phyloP scores from a whole-genome alignment of 177 flowering plant genomes.

The Vitis hybrid region DNA sequence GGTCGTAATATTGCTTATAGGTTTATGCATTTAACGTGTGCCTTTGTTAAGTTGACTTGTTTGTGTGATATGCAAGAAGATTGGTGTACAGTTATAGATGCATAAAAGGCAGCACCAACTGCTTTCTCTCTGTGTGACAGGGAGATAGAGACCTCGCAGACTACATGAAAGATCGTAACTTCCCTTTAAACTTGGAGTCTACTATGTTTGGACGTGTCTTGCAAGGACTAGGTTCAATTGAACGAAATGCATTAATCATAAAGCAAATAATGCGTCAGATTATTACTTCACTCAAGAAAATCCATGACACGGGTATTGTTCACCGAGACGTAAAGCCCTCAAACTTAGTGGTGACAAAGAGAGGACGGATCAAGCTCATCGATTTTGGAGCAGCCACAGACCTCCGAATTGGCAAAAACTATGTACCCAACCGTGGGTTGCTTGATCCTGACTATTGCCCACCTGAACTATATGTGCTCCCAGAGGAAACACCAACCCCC shows the following conservation, averaged over 20 bases:
- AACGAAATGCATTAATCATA: slow-evolving; percentile 85
- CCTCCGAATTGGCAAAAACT: slow-evolving; percentile 93
- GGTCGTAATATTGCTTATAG: background rate
- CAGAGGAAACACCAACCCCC: slow-evolving; percentile 93
- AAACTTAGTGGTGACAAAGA: slow-evolving; percentile 92
- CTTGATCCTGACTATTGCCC: slow-evolving; percentile 98
- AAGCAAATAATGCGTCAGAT: slow-evolving; percentile 96
- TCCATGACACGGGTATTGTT: slow-evolving; percentile 91
- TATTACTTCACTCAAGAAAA: slow-evolving; percentile 83
- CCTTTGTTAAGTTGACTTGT: background rate
- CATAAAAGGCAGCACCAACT: background rate
- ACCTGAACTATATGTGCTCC: slow-evolving; percentile 89
- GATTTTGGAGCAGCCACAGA: slow-evolving; percentile 98
- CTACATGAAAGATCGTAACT: slow-evolving; percentile 81
- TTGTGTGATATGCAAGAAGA: background rate
- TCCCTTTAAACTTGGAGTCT: slow-evolving; percentile 85
- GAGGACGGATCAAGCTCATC: slow-evolving; percentile 87
- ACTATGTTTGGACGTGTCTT: slow-evolving; percentile 86
- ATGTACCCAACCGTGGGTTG: slow-evolving; percentile 60
- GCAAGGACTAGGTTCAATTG: slow-evolving; percentile 59
- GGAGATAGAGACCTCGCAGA: slow-evolving; percentile 79
- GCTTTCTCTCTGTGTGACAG: slow-evolving; percentile 36
- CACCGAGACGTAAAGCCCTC: slow-evolving; percentile 98
- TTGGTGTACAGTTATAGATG: background rate
- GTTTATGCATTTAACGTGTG: background rate